These are phyloP conservation scores for Clohesyomyces aquaticus DNA, from an alignment of 495 filamentous ascomycete species.

Conservation along the genomic window DNA sequence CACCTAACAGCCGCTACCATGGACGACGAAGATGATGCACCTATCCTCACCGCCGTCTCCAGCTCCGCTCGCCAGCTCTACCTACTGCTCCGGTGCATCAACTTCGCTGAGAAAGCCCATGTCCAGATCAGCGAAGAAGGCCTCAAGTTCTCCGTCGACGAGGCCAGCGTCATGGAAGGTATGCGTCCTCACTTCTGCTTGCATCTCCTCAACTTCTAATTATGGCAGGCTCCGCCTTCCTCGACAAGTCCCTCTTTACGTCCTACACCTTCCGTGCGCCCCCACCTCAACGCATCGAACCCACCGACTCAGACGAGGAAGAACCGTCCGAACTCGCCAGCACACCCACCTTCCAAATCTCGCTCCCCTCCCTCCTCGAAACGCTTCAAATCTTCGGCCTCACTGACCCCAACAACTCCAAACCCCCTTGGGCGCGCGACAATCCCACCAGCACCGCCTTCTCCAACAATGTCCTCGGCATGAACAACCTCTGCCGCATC, in stretches of 20 bases:
- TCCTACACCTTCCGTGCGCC: slow-evolving; percentile 65
- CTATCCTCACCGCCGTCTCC: slow-evolving; percentile 78
- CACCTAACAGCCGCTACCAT: slow-evolving; percentile 16
- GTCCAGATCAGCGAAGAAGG: slow-evolving; percentile 83
- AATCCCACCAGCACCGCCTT: slow-evolving; percentile 63
- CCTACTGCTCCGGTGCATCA: slow-evolving; percentile 85
- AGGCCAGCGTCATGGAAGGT: slow-evolving; percentile 85
- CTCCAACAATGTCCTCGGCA: slow-evolving; percentile 72
- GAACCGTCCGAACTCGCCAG: slow-evolving; percentile 42
- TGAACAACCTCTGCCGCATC: slow-evolving; percentile 79
- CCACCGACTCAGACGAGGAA: slow-evolving; percentile 42
- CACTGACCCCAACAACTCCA: slow-evolving; percentile 58
- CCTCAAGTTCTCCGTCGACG: slow-evolving; percentile 82
- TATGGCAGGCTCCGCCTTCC: slow-evolving; percentile 71
- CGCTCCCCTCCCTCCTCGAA: slow-evolving; percentile 84
- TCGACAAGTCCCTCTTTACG: slow-evolving; percentile 84
- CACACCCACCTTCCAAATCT: slow-evolving; percentile 72
- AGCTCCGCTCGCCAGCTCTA: slow-evolving; percentile 85
- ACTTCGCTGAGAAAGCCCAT: slow-evolving; percentile 77
- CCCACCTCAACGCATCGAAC: slow-evolving; percentile 40
- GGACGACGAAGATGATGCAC: slow-evolving; percentile 49
- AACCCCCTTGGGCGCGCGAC: slow-evolving; percentile 34
- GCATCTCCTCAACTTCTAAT: slow-evolving; percentile 1
- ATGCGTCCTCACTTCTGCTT: background rate
- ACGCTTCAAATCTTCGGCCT: slow-evolving; percentile 92